Base-by-base conservation (phyloP, 2,329 filamentous ascomycete genomes). In the Alternaria novae-zelandiae region DNA sequence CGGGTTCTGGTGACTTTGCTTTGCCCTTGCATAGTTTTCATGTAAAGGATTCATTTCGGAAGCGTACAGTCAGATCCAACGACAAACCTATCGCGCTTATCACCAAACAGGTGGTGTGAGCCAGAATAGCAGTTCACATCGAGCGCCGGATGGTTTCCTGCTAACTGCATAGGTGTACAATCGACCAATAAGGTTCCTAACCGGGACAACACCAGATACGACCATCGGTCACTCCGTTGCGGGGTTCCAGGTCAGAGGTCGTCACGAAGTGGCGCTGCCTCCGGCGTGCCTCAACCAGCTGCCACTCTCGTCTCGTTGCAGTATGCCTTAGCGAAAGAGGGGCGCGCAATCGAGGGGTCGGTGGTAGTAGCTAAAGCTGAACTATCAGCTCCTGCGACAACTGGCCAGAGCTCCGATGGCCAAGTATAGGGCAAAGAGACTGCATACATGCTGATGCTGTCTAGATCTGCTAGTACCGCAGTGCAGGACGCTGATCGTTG, bases 211-310 rank as follows among this genome's bases (percentile, higher is more conserved):
- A 21, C 41, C 56, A 36, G 23, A 63, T 32, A 25, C 45, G 51
- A 59, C 59, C 65, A 59, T 26, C 61, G 67, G 65, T 26, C 61
- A 54, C 59, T 57, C 57, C 54, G 64, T 56, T 26, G 36, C 41
- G 47, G 15, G 23, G 28, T 53, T 56, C 61, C 57, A 54, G 57
- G 50, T 53, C n/a, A 49, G 30, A 44, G 51, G 63, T 49, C 59
- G 60, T 68, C 57, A 55, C 49, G 53, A 58, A n/a, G 59, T 65
- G 49, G 65, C 62, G 62, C 43, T 36, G 30, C 26, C 43, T 56
- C 51, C 17, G 62, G 58, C 45, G 32, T 57, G 53, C 59, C 61
- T 65, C 61, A 63, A 61, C 59, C 50, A 56, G 45, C 54, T 32
- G 50, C 50, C 59, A 49, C 30, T 23, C 57, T 41, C 21, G 57